Evolutionary conservation across 2,329 filamentous ascomycete species (phyloP).

Genomic region (Sporothrix pallida): DNA sequence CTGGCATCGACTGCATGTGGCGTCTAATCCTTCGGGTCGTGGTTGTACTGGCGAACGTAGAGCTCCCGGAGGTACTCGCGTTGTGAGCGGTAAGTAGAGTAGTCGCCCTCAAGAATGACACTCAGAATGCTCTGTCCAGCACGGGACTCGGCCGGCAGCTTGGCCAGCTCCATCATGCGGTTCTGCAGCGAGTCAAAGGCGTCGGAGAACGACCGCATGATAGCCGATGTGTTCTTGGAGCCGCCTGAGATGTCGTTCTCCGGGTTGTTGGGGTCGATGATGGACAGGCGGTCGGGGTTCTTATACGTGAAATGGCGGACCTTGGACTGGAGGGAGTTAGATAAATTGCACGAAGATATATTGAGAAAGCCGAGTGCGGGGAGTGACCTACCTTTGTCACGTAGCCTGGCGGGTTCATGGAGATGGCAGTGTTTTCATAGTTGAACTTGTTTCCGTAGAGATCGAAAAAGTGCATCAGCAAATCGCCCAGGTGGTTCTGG

Average conservation of each 20-base stretch:
- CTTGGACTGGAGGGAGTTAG: constrained; percentile 47
- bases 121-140: constrained; percentile 66
- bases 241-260: constrained; percentile 91
- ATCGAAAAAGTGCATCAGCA: constrained; percentile 86
- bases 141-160: constrained; percentile 41
- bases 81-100: constrained; percentile 73
- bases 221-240: constrained; percentile 70
- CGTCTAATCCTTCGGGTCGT: constrained; percentile 25
- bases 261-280: constrained; percentile 87
- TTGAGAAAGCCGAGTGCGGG: not conserved
- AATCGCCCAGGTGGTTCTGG: constrained; percentile 74
- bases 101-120: constrained; percentile 77
- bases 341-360: not conserved
- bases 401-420: constrained; percentile 74
- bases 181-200: constrained; percentile 64
- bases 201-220: constrained; percentile 71
- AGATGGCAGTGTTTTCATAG: constrained; percentile 71
- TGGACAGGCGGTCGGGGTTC: constrained; percentile 73
- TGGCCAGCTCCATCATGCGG: constrained; percentile 61
- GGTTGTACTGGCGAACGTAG: constrained; percentile 50
- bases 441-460: constrained; percentile 87
- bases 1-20: not conserved
- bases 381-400: constrained; percentile 70
- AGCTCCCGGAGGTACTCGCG: constrained; percentile 65
- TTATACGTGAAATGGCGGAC: constrained; percentile 59